Percentiles rank a stretch among this genome's conserved stretches.
Conservation (phyloP, 2,329 filamentous ascomycete species). For the Gyromitra esculenta region DNA sequence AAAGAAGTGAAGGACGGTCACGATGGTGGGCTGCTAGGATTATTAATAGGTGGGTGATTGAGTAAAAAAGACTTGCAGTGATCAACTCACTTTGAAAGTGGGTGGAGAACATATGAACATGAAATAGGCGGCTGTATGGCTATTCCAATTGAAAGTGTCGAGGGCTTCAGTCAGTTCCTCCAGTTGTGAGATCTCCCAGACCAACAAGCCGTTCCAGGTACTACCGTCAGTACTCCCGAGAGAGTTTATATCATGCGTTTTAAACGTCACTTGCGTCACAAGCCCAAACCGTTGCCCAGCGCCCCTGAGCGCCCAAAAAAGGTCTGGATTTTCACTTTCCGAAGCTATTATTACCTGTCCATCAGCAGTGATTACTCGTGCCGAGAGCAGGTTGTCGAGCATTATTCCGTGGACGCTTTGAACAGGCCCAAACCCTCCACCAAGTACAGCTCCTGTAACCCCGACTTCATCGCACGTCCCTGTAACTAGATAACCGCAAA, state of each 20-base stretch:
- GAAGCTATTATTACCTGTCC: constrained; percentile 59
- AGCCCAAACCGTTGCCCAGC: constrained; percentile 60
- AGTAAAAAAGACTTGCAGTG: neutral
- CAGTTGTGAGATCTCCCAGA: constrained; percentile 58
- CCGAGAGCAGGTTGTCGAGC: constrained; percentile 60
- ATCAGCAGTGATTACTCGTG: constrained; percentile 61
- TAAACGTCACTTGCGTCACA: constrained; percentile 58
- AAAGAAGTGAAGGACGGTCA: constrained; percentile 22
- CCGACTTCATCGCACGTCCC: constrained; percentile 59
- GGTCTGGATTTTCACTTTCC: constrained; percentile 59
- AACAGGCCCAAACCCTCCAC: constrained; percentile 63
- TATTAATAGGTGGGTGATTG: neutral
- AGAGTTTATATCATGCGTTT: constrained; percentile 54
- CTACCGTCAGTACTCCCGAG: constrained; percentile 53
- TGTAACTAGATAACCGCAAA: constrained; percentile 44
- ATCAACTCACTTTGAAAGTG: constrained; percentile 6
- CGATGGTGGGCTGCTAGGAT: constrained; percentile 10
- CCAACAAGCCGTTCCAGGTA: constrained; percentile 57
- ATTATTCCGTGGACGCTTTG: constrained; percentile 60
- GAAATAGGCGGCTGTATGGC: constrained; percentile 13
- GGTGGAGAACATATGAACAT: constrained; percentile 45
- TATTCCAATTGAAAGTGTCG: constrained; percentile 34
- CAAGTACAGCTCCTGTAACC: constrained; percentile 59
- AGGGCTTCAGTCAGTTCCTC: constrained; percentile 31
- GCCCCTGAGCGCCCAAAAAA: constrained; percentile 60